These are phyloP conservation scores for Rubia yunnanensis DNA, from an alignment of 257 asterid genomes.

Conservation along the genomic window DNA sequence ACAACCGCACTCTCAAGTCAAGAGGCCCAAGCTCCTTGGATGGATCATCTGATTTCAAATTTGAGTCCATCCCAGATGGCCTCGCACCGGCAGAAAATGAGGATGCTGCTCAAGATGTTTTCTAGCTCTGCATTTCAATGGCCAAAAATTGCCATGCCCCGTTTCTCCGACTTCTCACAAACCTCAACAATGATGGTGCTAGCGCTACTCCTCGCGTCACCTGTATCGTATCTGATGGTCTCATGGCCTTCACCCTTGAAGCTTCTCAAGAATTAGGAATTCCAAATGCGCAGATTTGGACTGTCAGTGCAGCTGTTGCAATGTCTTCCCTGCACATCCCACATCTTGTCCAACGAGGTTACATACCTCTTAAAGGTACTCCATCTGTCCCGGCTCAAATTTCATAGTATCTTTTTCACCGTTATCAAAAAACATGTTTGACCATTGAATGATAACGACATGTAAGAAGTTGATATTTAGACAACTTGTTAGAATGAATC, in stretches of 20 bases:
- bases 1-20: conserved; percentile 7
- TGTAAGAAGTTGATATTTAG: too few relatives aligned
- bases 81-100: background rate
- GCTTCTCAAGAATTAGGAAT: conserved; percentile 8
- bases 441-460: too few relatives aligned
- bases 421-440: too few relatives aligned
- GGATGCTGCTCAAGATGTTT: conserved; percentile 2
- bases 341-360: conserved; percentile 11
- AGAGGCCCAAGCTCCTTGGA: conserved; percentile 2
- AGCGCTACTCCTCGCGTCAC: background rate
- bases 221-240: conserved; percentile 9
- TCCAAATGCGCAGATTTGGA: conserved; percentile 8
- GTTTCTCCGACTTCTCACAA: conserved; percentile 1
- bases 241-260: conserved; percentile 13
- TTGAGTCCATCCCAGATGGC: conserved; percentile 17
- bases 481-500: too few relatives aligned
- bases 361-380: conserved; percentile 12
- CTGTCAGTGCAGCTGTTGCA: background rate
- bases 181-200: background rate
- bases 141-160: conserved; percentile 4
- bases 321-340: conserved; percentile 8
- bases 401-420: too few relatives aligned
- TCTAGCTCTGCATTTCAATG: conserved; percentile 3
- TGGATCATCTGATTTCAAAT: background rate
- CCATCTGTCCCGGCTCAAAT: too few relatives aligned